Evolutionary conservation across 1,284 basidiomycete genomes (phyloP), one percentile per base, ranked within the genome.

Genomic region (Tilletia horrida): DNA sequence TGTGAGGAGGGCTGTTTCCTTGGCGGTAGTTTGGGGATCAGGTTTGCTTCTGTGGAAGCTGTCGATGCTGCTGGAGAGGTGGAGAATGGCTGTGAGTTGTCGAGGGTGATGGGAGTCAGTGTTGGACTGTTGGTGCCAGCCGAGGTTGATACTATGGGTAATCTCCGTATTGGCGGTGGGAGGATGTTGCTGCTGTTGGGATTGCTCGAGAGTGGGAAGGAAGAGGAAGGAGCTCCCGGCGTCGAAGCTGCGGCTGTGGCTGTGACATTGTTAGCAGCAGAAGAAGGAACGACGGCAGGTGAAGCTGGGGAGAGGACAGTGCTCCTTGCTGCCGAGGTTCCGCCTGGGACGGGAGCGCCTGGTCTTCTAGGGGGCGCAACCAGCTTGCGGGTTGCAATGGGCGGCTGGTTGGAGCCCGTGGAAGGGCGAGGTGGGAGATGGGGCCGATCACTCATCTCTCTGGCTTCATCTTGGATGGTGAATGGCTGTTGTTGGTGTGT

Each of bases 401-500:
- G 45, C 21, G 45, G 45, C 21, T 48, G 16, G 45, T 48, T 48
- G 52, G 14, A 14, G 27, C 21, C 27, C 27, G n/a, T 16, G n/a
- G 52, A 57, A 11, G 52, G 55, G n/a, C 55, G 55, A 9, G 55
- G 55, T 18, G 55, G 55, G 9, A 59, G 55, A 14, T 8, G 27
- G 25, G 55, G 55, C 16, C 45, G 4, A 16, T 23, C 45, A 16
- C 7, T 48, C 45, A 18, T 23, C 45, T n/a, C 45, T 23, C 18
- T 16, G 16, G 45, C 16, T 18, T 16, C 45, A 23, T 48, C 45
- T 4, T 48, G 18, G n/a, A n/a, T n/a, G n/a, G n/a, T n/a, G n/a
- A n/a, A n/a, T 14, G 29, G 27, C 21, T 25, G 23, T 52, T 52
- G 23, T 52, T 21, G 45, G 16, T 48, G 35, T 11, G 6, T 40